Evolutionary conservation across 306 rosid genomes (phyloP), one percentile per base, ranked within the genome.

Genomic region (Sindora glabra): DNA sequence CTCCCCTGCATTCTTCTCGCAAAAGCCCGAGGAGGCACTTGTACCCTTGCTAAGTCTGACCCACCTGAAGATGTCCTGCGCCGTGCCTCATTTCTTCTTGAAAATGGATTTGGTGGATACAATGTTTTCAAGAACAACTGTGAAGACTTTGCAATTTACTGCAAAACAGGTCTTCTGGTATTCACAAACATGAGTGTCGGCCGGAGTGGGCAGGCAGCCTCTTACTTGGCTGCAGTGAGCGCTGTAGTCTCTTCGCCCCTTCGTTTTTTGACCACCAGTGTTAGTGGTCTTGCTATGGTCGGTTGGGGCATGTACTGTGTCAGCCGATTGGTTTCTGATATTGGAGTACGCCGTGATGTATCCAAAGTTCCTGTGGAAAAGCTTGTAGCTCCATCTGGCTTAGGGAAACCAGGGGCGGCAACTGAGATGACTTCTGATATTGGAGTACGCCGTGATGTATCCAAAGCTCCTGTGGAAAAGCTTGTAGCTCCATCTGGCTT

Each of bases 141-240:
- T 22, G 88, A 91, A 61, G 85, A 88, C 70, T 91, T 87, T 36
- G 92, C 95, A 2, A 77, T 85, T 44, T 91, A 91, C 70, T 91
- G 95, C 74, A 91, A 91, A 70, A 91, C 95, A 6, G 92, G 89
- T 0, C 59, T 87, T 74, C 84, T 81, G 21, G 70, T 75, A 26
- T 10, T 13, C 40, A 49, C 75, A 10, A 33, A 23, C 51, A 67
- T 67, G 11, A 62, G 78, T 1, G 74, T 77, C 3, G 89, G 92
- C 9, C 40, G 76, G 64, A 83, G 96, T 24, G 89, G 95, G 7
- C 95, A 85, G 59, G 81, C 81, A 10, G 53, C 83, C 1, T 79
- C 95, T n/a, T 18, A 36, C 12, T 0, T 71, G 12, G 81, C 92
- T 11, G 96, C 74, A 11, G 75, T 77, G 2, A 50, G 69, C 70